Evolutionary conservation across 441 rosid species (phyloP).

Genomic region (Gossypium gossypioides): DNA sequence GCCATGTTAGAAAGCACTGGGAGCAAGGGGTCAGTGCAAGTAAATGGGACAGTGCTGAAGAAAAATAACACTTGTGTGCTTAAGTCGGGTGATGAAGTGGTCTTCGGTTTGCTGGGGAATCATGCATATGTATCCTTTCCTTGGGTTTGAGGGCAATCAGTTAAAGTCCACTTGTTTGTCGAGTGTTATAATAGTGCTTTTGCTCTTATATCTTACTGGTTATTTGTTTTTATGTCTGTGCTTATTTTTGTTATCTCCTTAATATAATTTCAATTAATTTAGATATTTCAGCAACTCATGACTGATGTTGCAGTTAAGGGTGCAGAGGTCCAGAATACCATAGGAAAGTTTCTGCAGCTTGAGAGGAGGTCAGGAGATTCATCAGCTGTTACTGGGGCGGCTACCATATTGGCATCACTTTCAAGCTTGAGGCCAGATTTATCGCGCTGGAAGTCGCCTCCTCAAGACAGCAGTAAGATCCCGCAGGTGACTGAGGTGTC

Average conservation of each 20-base stretch:
- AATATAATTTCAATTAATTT: conserved; percentile 7
- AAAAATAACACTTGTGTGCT: conserved; percentile 37
- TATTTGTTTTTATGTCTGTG: conserved; percentile 4
- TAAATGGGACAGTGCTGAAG: conserved; percentile 54
- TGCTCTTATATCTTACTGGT: not conserved
- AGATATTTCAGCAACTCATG: conserved; percentile 58
- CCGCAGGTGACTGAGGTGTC: conserved; percentile 41
- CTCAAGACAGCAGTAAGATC: conserved; percentile 34
- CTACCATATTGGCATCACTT: conserved; percentile 72
- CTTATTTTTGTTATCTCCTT: conserved; percentile 23
- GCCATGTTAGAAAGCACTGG: conserved; percentile 73
- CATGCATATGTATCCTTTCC: conserved; percentile 78
- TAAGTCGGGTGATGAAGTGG: conserved; percentile 73
- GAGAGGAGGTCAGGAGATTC: conserved; percentile 69
- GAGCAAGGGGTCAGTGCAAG: conserved; percentile 67
- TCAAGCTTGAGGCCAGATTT: conserved; percentile 54
- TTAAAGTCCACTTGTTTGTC: not conserved
- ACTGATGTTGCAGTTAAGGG: conserved; percentile 43
- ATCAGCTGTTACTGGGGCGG: conserved; percentile 69
- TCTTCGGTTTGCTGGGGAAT: conserved; percentile 57
- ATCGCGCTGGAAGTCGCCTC: conserved; percentile 46
- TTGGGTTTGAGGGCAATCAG: not conserved
- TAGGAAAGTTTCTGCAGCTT: conserved; percentile 45
- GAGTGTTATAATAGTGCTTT: not conserved
- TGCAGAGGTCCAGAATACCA: conserved; percentile 36